Conservation (phyloP, 1,284 basidiomycete genomes). For the Rhizoctonia solani region DNA sequence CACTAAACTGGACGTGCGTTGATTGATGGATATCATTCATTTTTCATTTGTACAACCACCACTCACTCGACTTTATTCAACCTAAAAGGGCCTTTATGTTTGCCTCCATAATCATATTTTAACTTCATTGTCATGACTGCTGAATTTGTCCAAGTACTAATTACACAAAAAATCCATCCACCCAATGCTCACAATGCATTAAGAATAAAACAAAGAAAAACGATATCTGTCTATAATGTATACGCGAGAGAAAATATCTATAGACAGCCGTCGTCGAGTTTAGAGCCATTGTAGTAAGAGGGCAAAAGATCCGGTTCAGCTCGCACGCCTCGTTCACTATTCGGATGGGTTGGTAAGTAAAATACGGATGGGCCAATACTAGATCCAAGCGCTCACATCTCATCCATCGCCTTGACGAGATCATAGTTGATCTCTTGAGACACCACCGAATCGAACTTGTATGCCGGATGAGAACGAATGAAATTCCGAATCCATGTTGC, state of each 20-base stretch:
- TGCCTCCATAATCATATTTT: not conserved
- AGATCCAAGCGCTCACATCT: slow-evolving; percentile 64
- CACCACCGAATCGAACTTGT: slow-evolving; percentile 90
- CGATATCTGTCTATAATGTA: not conserved
- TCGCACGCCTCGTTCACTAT: slow-evolving; percentile 36
- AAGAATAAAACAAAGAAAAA: not conserved
- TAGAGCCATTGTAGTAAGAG: slow-evolving; percentile 36
- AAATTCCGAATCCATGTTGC: slow-evolving; percentile 95
- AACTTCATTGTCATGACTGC: too few species aligned
- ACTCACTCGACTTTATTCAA: too few species aligned
- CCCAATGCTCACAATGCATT: not conserved
- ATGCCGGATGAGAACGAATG: slow-evolving; percentile 85
- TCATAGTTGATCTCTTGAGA: slow-evolving; percentile 94
- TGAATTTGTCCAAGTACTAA: not conserved
- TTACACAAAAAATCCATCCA: not conserved
- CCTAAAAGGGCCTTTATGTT: too few species aligned
- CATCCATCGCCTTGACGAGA: slow-evolving; percentile 86
- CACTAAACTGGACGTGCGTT: not conserved
- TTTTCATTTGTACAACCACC: not conserved
- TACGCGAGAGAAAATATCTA: slow-evolving; percentile 9
- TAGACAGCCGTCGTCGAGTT: slow-evolving; percentile 33
- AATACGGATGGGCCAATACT: too few species aligned
- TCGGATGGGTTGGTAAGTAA: too few species aligned
- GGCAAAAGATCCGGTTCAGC: slow-evolving; percentile 37
- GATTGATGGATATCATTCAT: not conserved